phyloP scores from a whole-genome alignment of 768 basidiomycete genomes.

The Leccinellum albellum region DNA sequence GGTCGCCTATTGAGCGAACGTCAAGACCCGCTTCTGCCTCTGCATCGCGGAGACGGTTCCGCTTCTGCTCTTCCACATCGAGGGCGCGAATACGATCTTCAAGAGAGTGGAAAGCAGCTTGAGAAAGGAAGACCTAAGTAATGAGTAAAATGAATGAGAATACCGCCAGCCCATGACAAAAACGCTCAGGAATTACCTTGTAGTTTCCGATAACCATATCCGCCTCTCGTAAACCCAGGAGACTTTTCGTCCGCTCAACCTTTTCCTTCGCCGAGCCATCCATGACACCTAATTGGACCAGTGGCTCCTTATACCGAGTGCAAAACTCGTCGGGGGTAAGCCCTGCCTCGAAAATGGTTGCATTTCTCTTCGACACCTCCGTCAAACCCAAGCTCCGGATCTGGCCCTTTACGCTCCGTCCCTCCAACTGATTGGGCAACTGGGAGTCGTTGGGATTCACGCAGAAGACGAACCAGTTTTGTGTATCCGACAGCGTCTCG shows the following conservation, averaged over 20 bases:
- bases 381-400: constrained; percentile 76
- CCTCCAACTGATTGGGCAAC: constrained; percentile 90
- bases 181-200: constrained; percentile 55
- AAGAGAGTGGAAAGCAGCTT: constrained; percentile 78
- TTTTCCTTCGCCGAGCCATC: constrained; percentile 60
- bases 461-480: constrained; percentile 90
- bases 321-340: constrained; percentile 87
- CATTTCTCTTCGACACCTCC: constrained; percentile 68
- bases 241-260: constrained; percentile 54
- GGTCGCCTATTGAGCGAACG: constrained; percentile 55
- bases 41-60: constrained; percentile 71
- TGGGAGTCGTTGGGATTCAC: constrained; percentile 95
- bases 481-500: constrained; percentile 83
- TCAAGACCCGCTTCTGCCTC: constrained; percentile 69
- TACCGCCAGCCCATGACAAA: not conserved
- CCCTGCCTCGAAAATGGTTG: constrained; percentile 73
- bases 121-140: constrained; percentile 80
- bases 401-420: constrained; percentile 87
- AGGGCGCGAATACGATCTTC: constrained; percentile 82
- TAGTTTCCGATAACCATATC: constrained; percentile 81
- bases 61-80: constrained; percentile 84
- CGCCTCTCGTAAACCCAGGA: constrained; percentile 55
- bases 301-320: constrained; percentile 71
- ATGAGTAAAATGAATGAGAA: constrained; percentile 2
- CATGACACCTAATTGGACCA: constrained; percentile 52